Base-by-base conservation (phyloP, 192 early-diverging fungal species). In the Backusella liffmaniae region DNA sequence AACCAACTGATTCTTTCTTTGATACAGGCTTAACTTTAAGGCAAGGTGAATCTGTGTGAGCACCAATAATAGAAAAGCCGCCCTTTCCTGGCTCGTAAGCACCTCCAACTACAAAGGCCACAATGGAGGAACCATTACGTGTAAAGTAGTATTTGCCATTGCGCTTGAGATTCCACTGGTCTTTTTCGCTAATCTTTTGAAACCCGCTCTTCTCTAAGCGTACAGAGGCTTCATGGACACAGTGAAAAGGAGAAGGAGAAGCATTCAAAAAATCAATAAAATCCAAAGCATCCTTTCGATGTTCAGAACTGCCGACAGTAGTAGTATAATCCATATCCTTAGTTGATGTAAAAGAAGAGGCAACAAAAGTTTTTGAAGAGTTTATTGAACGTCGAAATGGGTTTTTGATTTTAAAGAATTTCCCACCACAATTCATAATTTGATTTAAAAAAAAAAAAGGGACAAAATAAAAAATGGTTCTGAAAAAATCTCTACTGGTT, bases 31-130 rank as follows among this genome's bases (percentile, higher is more conserved):
- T 99, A 76, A 92, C 92, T 87, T 96, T 99, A 67, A 97, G 85
- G 83, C 96, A 98, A 36, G 98, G 98, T 15, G 95, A 96, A 80
- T 99, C 98, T 10, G 96, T 96, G 83, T 99, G 98, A 4, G 98
- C 97, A 18, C 93, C 98, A 37, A 98, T 88, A 35, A 97, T 94
- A 16, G 93, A 90, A 73, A 97, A 91, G 1, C 70, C 70, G 16
- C 96, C 95, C 70, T 95, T 94, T 8, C 94, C 94, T 26, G 92
- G 82, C 56, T 87, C 80, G 76, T 93, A 96, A 77, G 92, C 87
- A 66, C 95, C 94, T 67, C 98, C 98, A 26, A 99, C 92, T 4
- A 93, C 94, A 90, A 99, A 99, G 1, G 97, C 96, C 49, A 97
- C 90, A 21, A 98, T 86, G 8, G 93, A 88, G 6, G 90, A 92